Conservation (phyloP, 2,329 filamentous ascomycete species). For the Penicillium sclerotigenum region DNA sequence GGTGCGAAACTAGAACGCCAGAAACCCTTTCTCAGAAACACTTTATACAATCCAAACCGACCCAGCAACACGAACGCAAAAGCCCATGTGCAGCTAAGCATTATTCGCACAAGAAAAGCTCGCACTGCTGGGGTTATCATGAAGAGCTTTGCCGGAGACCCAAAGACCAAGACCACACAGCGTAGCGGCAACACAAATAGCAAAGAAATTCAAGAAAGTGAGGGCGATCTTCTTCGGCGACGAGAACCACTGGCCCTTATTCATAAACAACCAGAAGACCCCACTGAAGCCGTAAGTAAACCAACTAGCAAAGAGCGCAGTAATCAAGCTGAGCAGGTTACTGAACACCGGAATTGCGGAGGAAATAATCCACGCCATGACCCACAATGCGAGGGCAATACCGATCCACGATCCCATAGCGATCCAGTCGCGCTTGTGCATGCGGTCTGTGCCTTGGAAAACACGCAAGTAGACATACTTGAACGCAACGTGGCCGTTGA, state of each 20-base stretch:
- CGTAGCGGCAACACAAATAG: slow-evolving; percentile 22
- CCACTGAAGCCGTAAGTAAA: slow-evolving; percentile 53
- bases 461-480: slow-evolving; percentile 65
- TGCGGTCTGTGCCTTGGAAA: slow-evolving; percentile 58
- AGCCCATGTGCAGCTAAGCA: slow-evolving; percentile 12
- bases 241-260: slow-evolving; percentile 32
- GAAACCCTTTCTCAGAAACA: neutral
- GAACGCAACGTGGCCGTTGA: slow-evolving; percentile 64
- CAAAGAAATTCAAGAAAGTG: slow-evolving; percentile 26
- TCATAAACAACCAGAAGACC: slow-evolving; percentile 40
- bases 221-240: slow-evolving; percentile 31
- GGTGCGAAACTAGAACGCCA: neutral
- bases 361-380: slow-evolving; percentile 65
- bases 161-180: slow-evolving; percentile 36
- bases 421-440: slow-evolving; percentile 50
- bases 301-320: slow-evolving; percentile 63
- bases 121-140: slow-evolving; percentile 30
- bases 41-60: neutral
- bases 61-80: neutral
- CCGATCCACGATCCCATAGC: slow-evolving; percentile 58
- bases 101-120: slow-evolving; percentile 36
- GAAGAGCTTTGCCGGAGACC: slow-evolving; percentile 35
- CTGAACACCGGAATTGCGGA: slow-evolving; percentile 68
- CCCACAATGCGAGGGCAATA: slow-evolving; percentile 56
- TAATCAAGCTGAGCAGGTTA: slow-evolving; percentile 62